A percentile compares a stretch with the other conserved stretches of the same genome.
phyloP scores from a whole-genome alignment of 2,329 filamentous ascomycete genomes.

The Penicillium sp. region DNA sequence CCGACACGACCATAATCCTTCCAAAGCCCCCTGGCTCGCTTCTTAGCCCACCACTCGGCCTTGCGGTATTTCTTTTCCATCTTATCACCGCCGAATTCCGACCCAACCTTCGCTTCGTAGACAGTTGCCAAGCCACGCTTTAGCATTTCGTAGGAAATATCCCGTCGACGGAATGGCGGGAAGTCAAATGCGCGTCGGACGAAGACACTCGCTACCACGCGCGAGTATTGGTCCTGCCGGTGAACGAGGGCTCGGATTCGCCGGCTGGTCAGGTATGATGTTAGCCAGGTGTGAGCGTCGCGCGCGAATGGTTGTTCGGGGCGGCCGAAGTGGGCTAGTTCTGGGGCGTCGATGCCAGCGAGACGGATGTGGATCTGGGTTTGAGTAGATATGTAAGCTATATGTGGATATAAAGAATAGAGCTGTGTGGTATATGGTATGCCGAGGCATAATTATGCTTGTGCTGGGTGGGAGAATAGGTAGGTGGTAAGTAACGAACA shows the following conservation, averaged over 20 bases:
- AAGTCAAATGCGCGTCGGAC: conserved; percentile 57
- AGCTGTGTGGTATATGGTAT: not conserved
- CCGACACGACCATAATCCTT: conserved; percentile 51
- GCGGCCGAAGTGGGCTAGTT: conserved; percentile 86
- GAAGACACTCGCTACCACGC: conserved; percentile 82
- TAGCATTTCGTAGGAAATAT: conserved; percentile 89
- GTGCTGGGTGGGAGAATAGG: not conserved
- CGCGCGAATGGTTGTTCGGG: conserved; percentile 79
- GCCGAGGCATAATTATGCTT: not conserved
- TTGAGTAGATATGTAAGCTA: not conserved
- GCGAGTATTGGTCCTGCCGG: conserved; percentile 85
- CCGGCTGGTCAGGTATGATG: conserved; percentile 65
- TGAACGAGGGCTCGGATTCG: conserved; percentile 82
- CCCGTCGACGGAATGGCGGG: conserved; percentile 59
- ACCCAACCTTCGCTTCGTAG: conserved; percentile 88
- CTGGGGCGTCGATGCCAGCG: conserved; percentile 90
- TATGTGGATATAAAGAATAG: not conserved
- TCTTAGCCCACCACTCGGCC: conserved; percentile 60
- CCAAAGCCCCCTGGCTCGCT: conserved; percentile 73
- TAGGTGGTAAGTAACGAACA: conserved; percentile 50
- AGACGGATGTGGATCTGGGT: conserved; percentile 75
- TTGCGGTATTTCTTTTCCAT: conserved; percentile 48
- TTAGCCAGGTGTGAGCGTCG: conserved; percentile 83
- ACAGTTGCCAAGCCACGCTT: conserved; percentile 80
- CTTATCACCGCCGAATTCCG: conserved; percentile 77